A percentile compares a stretch with the other conserved stretches of the same genome.
Conservation (phyloP, 2,329 filamentous ascomycete genomes). For the Chrysosporium queenslandicum region DNA sequence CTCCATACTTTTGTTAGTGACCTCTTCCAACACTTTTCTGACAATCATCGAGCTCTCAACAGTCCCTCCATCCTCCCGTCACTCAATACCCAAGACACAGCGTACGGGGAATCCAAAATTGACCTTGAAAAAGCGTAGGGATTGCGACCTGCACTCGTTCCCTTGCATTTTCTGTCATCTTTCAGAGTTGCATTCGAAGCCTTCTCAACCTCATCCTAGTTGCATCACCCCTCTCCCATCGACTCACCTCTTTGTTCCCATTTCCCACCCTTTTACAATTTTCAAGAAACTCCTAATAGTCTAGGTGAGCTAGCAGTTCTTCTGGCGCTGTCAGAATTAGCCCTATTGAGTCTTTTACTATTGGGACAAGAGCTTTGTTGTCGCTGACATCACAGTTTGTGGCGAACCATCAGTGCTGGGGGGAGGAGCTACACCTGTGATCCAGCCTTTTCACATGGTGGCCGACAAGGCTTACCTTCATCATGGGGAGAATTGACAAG, state of each 20-base stretch:
- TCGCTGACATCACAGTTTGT: slow-evolving; percentile 10
- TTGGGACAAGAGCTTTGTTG: not conserved
- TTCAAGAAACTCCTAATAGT: not conserved
- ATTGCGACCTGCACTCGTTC: slow-evolving; percentile 37
- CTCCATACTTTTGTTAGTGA: slow-evolving; percentile 2
- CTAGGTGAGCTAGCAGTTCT: not conserved
- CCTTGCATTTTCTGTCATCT: slow-evolving; percentile 18
- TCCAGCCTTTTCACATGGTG: slow-evolving; percentile 32
- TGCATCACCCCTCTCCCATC: slow-evolving; percentile 11
- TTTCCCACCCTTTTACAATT: not conserved
- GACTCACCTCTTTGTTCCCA: not conserved
- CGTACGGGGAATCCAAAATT: slow-evolving; percentile 1
- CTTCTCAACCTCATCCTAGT: slow-evolving; percentile 6
- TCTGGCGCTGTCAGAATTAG: not conserved
- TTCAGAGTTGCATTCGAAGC: not conserved
- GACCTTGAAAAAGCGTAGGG: slow-evolving; percentile 22
- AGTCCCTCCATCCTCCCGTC: slow-evolving; percentile 4
- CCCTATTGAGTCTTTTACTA: not conserved
- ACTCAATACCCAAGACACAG: not conserved
- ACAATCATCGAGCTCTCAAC: slow-evolving; percentile 5
- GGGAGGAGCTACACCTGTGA: slow-evolving; percentile 5
- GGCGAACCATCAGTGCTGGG: slow-evolving; percentile 7
- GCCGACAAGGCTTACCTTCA: slow-evolving; percentile 27
- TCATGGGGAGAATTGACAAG: slow-evolving; percentile 47
- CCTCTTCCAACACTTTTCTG: slow-evolving; percentile 5